Base-by-base conservation (phyloP, 2,329 filamentous ascomycete genomes). In the Apiospora marii region DNA sequence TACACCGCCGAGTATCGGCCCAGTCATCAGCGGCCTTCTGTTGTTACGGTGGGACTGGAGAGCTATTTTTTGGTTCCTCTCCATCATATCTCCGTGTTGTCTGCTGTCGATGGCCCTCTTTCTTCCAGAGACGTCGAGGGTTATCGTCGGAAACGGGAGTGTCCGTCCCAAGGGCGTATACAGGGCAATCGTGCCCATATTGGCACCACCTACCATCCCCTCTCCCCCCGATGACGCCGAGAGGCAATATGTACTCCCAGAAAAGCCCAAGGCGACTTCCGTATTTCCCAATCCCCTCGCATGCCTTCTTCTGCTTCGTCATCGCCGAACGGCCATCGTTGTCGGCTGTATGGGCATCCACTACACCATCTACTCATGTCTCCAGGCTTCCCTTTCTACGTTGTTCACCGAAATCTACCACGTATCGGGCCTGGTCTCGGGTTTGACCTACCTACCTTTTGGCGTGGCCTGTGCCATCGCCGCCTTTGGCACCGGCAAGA, bases 361-460 rank as follows among this genome's bases (percentile, higher is more conserved):
- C 30, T 75, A 73, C 41, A 69, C 73, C 16, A 67, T 74, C 6
- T 74, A 75, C 34, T 72, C 69, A 3, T 75, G 70, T 68, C 70
- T 75, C 8, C 71, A 74, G 16, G 73, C 74, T 4, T 75, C 72
- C 3, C 44, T 74, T 3, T 74, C 71, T 0, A 74, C 69, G 14
- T 24, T 74, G 19, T 74, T 74, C 12, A 30, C 72, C 7, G 49
- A 73, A 10, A 53, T 70, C 12, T 75, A 73, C 46, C 51, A 43
- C 4, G 69, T 73, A 10, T 72, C 72, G 12, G 72, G 74, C 5
- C 27, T 73, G 24, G 49, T 71, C n/a, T 53, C 68, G 2, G 73
- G 71, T 1, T 30, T 75, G 24, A 73, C 48, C 13, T 75, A 74
- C 44, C 69, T 75, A 5, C 74, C 73, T 10, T 74, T 74, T 19